Evolutionary conservation across 306 rosid genomes (phyloP).

Genomic region (Rosa chinensis): DNA sequence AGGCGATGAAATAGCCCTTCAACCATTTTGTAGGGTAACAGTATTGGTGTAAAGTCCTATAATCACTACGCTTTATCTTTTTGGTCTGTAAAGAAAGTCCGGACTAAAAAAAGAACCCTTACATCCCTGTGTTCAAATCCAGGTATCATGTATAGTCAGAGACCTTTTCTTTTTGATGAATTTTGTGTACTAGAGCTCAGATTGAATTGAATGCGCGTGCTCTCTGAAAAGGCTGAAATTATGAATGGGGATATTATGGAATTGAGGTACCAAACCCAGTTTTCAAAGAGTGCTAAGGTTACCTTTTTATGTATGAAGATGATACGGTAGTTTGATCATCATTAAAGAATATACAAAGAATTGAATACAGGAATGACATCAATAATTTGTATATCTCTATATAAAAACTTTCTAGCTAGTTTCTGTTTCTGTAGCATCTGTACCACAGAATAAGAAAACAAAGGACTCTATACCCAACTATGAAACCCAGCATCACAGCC

Average conservation of each 20-base stretch:
- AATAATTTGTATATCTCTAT: slow-evolving; percentile 15
- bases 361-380: slow-evolving; percentile 10
- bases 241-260: neutral
- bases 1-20: neutral
- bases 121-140: neutral
- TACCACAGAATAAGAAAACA: slow-evolving; percentile 76
- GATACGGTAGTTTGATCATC: slow-evolving; percentile 22
- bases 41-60: neutral
- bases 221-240: neutral
- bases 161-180: neutral
- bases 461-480: slow-evolving; percentile 76
- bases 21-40: neutral
- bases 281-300: neutral
- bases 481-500: slow-evolving; percentile 77
- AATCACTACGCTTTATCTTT: neutral
- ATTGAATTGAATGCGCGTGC: neutral
- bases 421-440: slow-evolving; percentile 67
- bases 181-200: neutral
- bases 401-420: slow-evolving; percentile 28
- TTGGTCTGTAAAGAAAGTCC: slow-evolving; percentile 2
- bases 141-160: neutral
- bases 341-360: slow-evolving; percentile 18
- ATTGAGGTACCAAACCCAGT: slow-evolving; percentile 3
- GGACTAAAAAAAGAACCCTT: neutral
- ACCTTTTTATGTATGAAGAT: neutral